Evolutionary conservation across 2,329 filamentous ascomycete species (phyloP).

Genomic region (Curvularia hawaiiensis): DNA sequence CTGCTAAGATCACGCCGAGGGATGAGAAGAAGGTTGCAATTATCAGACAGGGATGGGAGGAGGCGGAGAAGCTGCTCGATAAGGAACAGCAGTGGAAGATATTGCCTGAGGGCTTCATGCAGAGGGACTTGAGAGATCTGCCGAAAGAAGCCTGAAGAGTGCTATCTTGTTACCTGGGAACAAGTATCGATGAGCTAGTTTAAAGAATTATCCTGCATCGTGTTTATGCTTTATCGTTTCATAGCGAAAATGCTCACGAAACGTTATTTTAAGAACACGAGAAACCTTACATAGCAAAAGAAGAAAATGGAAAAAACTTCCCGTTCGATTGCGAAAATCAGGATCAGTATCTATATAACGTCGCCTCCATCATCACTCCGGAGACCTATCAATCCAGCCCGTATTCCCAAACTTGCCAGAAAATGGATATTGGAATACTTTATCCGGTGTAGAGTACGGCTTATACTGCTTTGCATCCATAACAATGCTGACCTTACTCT

Average conservation of each 20-base stretch:
- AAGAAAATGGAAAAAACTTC: background rate
- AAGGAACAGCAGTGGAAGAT: conserved; percentile 26
- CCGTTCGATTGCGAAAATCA: background rate
- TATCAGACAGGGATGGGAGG: conserved; percentile 24
- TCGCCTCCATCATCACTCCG: conserved; percentile 5
- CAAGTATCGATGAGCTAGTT: no score
- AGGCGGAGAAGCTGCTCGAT: conserved; percentile 24
- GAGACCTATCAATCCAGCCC: conserved; percentile 54
- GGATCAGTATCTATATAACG: background rate
- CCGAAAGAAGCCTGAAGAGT: background rate
- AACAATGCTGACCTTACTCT: conserved; percentile 54
- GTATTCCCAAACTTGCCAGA: conserved; percentile 52
- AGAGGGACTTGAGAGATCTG: conserved; percentile 12
- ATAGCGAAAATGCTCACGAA: no score
- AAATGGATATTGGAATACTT: conserved; percentile 44
- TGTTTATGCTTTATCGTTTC: background rate
- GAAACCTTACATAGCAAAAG: background rate
- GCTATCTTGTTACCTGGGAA: no score
- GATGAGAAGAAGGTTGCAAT: conserved; percentile 8
- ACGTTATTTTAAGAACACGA: background rate
- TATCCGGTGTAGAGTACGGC: conserved; percentile 28
- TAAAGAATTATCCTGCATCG: background rate
- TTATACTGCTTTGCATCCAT: conserved; percentile 47
- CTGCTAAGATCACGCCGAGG: conserved; percentile 24
- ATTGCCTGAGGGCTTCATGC: conserved; percentile 26